A percentile compares a stretch with the other conserved stretches of the same genome.
phyloP scores from a whole-genome alignment of 331 rosid genomes.

The Acacia pycnantha region DNA sequence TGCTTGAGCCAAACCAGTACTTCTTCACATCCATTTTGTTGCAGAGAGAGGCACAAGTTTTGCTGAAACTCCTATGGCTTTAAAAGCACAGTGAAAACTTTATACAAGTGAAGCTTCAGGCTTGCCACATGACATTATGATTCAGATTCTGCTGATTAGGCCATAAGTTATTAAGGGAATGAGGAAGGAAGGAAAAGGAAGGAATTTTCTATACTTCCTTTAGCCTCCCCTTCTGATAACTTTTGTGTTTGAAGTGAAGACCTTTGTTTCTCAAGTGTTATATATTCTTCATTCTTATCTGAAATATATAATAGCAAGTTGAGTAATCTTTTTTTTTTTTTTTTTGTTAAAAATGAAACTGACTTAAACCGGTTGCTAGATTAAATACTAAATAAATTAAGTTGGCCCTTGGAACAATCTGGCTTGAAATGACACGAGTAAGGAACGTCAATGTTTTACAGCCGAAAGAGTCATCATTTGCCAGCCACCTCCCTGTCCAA shows the following conservation, averaged over 20 bases:
- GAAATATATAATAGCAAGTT: neutral
- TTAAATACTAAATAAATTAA: neutral
- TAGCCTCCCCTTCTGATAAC: neutral
- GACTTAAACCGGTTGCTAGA: neutral
- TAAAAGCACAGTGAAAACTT: constrained; percentile 2
- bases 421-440: neutral
- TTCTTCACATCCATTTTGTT: constrained; percentile 59
- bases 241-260: neutral
- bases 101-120: neutral
- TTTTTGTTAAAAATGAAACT: neutral
- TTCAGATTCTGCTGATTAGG: neutral
- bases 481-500: constrained; percentile 26
- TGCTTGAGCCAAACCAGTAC: constrained; percentile 45
- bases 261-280: neutral
- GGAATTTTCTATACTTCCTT: constrained; percentile 1
- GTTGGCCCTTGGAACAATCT: neutral
- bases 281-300: constrained; percentile 9
- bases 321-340: neutral
- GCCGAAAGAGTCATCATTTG: constrained; percentile 50
- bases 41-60: neutral
- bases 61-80: neutral
- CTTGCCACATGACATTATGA: constrained; percentile 28
- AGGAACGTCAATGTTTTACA: constrained; percentile 31
- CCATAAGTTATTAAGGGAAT: neutral
- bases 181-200: constrained; percentile 2